Base-by-base conservation (phyloP, 2,329 filamentous ascomycete species). In the Gnomoniopsis sp. region DNA sequence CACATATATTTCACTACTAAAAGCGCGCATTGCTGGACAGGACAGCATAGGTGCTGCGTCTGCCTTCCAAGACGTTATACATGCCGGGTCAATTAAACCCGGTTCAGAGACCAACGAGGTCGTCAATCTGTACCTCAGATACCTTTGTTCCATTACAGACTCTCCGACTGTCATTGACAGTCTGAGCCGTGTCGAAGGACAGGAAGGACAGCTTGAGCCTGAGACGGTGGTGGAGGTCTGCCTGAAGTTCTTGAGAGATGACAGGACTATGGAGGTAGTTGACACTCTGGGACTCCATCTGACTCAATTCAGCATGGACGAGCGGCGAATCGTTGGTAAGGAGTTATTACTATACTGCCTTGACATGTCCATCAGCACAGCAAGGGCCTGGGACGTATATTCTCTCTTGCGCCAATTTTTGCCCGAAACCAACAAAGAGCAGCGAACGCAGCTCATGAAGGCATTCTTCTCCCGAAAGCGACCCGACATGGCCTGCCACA, bases 401-500 rank as follows among this genome's bases (percentile, higher is more conserved):
- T 68, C 89, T 79, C 73, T 88, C n/a, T 72, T 88, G 33, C 79
- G 82, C 10, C 83, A 87, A 58, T 83, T 84, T 69, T 88, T 88
- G 71, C 80, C 83, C 7, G 86, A 88, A 67, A 88, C 88, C 1
- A 79, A 84, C n/a, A 79, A 85, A 6, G 76, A 80, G 2, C 79
- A 83, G 52, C 88, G 93, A 11, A 85, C 87, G 15, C 73, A 79
- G 26, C 78, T 97, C 48, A 96, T 99, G 90, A 81, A 87, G 22
- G 79, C 83, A 22, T 97, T 98, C 74, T 96, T 96, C 69, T 75
- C 80, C 8, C 87, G 91, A 43, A 81, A 84, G 30, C 86, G 92
- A 12, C 81, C 90, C 14, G 93, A 98, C 67, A 92, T 97, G 82
- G 93, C 90, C 2, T 86, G 86, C 49, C 82, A 92, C 62, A 86